phyloP scores from a whole-genome alignment of 2,329 filamentous ascomycete species.

The Aspergillus awamori region DNA sequence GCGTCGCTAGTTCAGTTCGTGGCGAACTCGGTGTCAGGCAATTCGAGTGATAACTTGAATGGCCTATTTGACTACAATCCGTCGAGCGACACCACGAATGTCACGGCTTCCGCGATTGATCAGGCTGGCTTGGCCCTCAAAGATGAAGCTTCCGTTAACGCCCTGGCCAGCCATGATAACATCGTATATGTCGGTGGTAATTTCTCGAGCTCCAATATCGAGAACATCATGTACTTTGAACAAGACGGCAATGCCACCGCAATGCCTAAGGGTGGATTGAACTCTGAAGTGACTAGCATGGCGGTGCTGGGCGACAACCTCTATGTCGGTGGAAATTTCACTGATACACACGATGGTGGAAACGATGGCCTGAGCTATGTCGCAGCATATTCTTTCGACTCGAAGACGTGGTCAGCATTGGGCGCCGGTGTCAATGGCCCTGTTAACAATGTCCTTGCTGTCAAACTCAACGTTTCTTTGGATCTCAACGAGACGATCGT shows the following conservation, averaged over 20 bases:
- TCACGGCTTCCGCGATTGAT: slow-evolving; percentile 74
- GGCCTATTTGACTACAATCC: slow-evolving; percentile 89
- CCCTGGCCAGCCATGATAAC: slow-evolving; percentile 66
- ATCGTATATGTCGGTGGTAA: slow-evolving; percentile 79
- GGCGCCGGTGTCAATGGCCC: slow-evolving; percentile 83
- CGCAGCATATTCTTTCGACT: slow-evolving; percentile 71
- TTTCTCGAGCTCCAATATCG: slow-evolving; percentile 69
- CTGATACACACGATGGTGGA: slow-evolving; percentile 66
- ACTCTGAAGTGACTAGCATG: slow-evolving; percentile 75
- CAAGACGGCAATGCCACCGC: slow-evolving; percentile 61
- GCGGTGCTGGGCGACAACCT: slow-evolving; percentile 66
- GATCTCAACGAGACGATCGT: slow-evolving; percentile 72
- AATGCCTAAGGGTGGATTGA: slow-evolving; percentile 72
- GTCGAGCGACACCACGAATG: slow-evolving; percentile 60
- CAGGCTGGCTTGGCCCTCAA: slow-evolving; percentile 72
- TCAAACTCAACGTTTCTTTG: slow-evolving; percentile 76
- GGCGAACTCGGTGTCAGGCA: slow-evolving; percentile 59
- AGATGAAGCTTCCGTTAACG: slow-evolving; percentile 67
- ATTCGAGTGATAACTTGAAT: slow-evolving; percentile 76
- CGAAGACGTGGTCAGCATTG: slow-evolving; percentile 73
- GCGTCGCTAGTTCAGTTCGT: slow-evolving; percentile 84
- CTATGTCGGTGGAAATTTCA: slow-evolving; percentile 86
- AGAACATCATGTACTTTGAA: slow-evolving; percentile 77
- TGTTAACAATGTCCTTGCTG: slow-evolving; percentile 73
- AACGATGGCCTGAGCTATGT: slow-evolving; percentile 71